Percentiles rank a stretch among this genome's conserved stretches.
Evolutionary conservation across 2,329 filamentous ascomycete species (phyloP).

Genomic region (Sarocladiaceae sp.): DNA sequence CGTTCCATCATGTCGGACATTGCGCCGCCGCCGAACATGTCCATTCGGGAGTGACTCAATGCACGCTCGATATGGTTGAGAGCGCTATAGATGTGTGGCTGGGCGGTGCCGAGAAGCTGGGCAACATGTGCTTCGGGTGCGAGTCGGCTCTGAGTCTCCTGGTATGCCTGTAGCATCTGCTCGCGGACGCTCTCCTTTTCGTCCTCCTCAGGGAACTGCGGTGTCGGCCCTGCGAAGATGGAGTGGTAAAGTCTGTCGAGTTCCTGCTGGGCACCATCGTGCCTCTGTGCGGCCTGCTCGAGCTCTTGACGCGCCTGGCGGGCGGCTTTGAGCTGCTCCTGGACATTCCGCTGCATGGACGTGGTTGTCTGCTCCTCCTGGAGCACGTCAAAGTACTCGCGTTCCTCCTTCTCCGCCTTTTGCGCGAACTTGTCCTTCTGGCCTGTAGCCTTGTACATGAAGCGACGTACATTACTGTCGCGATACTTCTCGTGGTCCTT

Average conservation of each 20-base stretch:
- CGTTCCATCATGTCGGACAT: slow-evolving; percentile 48
- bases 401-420: slow-evolving; percentile 41
- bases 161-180: slow-evolving; percentile 28
- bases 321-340: slow-evolving; percentile 33
- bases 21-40: slow-evolving; percentile 44
- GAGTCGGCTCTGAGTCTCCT: slow-evolving; percentile 26
- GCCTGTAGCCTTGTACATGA: slow-evolving; percentile 44
- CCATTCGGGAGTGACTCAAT: slow-evolving; percentile 32
- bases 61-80: slow-evolving; percentile 34
- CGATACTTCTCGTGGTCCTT: slow-evolving; percentile 47
- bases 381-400: slow-evolving; percentile 47
- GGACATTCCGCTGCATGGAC: slow-evolving; percentile 33
- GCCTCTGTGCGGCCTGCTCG: slow-evolving; percentile 25
- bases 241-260: slow-evolving; percentile 39
- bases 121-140: slow-evolving; percentile 36
- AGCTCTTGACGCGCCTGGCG: slow-evolving; percentile 27
- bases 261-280: slow-evolving; percentile 35
- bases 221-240: slow-evolving; percentile 48
- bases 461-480: slow-evolving; percentile 44
- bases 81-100: slow-evolving; percentile 27
- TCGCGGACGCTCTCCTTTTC: slow-evolving; percentile 31
- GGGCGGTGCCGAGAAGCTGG: slow-evolving; percentile 32
- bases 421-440: slow-evolving; percentile 32
- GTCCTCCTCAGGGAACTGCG: slow-evolving; percentile 48
- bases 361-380: slow-evolving; percentile 40